Base-by-base conservation (phyloP, 176 grass and related monocot genomes). In the Carex kokanica region DNA sequence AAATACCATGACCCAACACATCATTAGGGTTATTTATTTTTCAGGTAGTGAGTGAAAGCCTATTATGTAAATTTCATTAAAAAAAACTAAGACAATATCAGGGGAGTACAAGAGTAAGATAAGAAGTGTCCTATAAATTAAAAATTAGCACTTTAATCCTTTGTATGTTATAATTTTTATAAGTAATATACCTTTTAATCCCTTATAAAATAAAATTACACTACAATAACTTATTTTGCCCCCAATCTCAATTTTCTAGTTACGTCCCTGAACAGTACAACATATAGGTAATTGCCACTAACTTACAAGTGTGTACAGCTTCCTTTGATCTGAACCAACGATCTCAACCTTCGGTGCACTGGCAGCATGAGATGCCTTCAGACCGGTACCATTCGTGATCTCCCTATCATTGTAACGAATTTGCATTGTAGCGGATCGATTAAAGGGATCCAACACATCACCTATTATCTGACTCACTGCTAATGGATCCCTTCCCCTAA, bases 261-360 rank as follows among this genome's bases (percentile, higher is more conserved):
- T 25, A 0, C 0, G 0, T 1, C 25, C 25, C 25, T 1, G 0
- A 25, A 25, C 25, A 25, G 25, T 61, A 62, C 21, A 61, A 25
- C 21, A 62, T 41, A 41, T 4, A 70, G 8, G 31, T 17, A 38
- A 36, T 17, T 68, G 6, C 31, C 32, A 18, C 31, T 68, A 40
- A 98, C 93, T 98, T 91, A 98, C 96, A 83, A 98, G 96, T 85
- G 96, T 98, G 83, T 95, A 98, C 61, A 95, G 89, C 82, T 78
- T 95, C 13, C 88, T 91, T 38, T 85, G 86, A 66, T 91, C 91
- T 51, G 13, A 84, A 20, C 96, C 91, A 87, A 83, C 89, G 55
- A 98, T 86, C 82, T 91, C 71, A 24, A 95, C 93, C 12, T 89
- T 80, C 8, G 93, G 96, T 77, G 83, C 86, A 88, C 74, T 83